Evolutionary conservation across 345 rosid genomes (phyloP).

Genomic region (Melaleuca quinquenervia): DNA sequence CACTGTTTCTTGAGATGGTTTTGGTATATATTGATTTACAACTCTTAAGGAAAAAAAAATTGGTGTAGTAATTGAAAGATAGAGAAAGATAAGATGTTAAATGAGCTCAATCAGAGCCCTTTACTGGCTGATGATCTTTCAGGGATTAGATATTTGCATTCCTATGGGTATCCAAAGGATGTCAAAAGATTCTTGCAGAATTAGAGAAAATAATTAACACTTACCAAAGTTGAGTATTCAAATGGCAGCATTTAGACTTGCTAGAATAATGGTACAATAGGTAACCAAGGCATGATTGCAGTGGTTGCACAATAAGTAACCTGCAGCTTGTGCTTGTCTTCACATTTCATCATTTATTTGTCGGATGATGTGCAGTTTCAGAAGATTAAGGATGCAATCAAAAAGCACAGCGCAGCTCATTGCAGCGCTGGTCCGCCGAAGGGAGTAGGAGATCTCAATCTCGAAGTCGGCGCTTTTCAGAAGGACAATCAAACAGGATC

Average conservation of each 20-base stretch:
- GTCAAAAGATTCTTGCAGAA: neutral
- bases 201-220: neutral
- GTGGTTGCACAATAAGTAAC: neutral
- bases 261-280: neutral
- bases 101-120: neutral
- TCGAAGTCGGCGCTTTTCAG: constrained; percentile 5
- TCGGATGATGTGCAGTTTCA: constrained; percentile 20
- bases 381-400: constrained; percentile 34
- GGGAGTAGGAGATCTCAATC: constrained; percentile 21
- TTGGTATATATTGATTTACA: neutral
- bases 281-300: neutral
- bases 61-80: neutral
- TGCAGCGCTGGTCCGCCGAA: constrained; percentile 16
- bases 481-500: constrained; percentile 12
- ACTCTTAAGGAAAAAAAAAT: neutral
- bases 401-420: constrained; percentile 14
- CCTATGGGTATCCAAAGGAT: neutral
- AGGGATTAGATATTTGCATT: neutral
- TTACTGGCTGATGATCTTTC: neutral
- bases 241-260: neutral
- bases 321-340: neutral
- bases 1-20: neutral
- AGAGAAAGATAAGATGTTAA: neutral
- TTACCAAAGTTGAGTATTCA: neutral
- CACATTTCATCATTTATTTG: neutral